A percentile compares a stretch with the other conserved stretches of the same genome.
phyloP scores from a whole-genome alignment of 2,329 filamentous ascomycete genomes.

The Arthrobotrys sphaeroides region DNA sequence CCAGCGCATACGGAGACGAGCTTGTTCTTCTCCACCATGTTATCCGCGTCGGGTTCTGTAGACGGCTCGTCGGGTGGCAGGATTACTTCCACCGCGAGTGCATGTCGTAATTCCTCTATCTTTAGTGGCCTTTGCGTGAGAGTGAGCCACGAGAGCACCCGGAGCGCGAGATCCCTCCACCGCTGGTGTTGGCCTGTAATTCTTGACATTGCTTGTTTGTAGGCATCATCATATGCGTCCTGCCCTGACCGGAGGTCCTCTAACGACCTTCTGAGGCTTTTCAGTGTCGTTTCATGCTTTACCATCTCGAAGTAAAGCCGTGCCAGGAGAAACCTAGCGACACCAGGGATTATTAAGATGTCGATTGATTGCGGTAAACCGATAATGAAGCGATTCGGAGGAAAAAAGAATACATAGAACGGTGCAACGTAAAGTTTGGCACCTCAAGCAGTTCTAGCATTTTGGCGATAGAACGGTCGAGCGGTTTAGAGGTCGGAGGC shows the following conservation, averaged over 20 bases:
- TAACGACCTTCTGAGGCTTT: conserved; percentile 33
- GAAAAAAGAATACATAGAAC: no score
- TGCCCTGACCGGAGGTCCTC: neutral
- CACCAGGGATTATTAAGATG: neutral
- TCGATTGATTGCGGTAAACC: no score
- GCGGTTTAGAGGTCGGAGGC: no score
- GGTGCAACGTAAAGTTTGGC: no score
- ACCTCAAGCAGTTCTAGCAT: no score
- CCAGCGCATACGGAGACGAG: conserved; percentile 56
- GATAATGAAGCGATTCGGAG: no score
- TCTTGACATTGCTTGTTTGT: neutral
- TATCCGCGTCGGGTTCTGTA: conserved; percentile 3
- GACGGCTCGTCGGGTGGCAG: no score
- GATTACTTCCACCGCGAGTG: conserved; percentile 20
- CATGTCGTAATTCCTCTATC: conserved; percentile 1
- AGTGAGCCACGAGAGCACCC: conserved; percentile 14
- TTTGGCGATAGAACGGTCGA: no score
- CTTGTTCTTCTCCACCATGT: neutral
- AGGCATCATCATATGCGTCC: neutral
- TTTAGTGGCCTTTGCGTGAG: conserved; percentile 6
- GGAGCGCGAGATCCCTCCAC: neutral
- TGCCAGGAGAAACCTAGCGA: conserved; percentile 63
- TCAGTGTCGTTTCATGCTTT: conserved; percentile 59
- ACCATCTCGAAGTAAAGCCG: conserved; percentile 61
- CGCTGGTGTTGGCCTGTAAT: neutral